Evolutionary conservation across 1,139 yeast species (phyloP), one percentile per base, ranked within the genome.

Genomic region (Debaryomyces psychrophilus): DNA sequence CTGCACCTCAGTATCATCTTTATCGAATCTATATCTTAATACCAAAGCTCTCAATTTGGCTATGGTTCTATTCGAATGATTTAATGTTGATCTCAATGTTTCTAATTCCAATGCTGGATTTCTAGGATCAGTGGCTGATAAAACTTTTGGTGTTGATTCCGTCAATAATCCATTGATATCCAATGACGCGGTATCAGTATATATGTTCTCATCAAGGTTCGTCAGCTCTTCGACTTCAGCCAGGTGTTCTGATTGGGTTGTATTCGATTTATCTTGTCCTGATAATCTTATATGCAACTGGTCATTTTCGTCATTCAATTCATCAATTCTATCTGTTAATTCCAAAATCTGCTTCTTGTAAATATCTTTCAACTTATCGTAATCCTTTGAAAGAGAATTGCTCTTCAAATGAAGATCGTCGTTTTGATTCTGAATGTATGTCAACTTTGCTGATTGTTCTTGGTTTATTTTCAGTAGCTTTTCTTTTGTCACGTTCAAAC

Each of bases 251-350:
- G 5, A 17, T 5, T 27, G 41, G 18, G 14, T 20, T n/a, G 31
- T 37, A 28, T 9, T 37, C 4, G 34, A 28, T 34, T 28, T 28
- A 20, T 27, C 41, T n/a, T 15, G 2, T 18, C 41, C 34, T 2
- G 41, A 37, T 12, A 37, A 37, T 55, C 76, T 73, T 44, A 68
- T 64, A 50, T 76, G 80, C 48, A 83, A 67, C 22, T 68, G 69
- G 53, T 82, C 85, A 61, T 85, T 85, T 55, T 83, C 90, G 51
- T 82, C 85, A 57, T 84, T 85, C 50, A 85, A 67, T 44, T 76
- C 81, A 35, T 74, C 77, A 41, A 83, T 79, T 44, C 79, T 73
- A 8, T 62, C 62, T 53, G 74, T 81, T 47, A 83, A 65, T 20
- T 76, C 81, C 29, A 62, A 60, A 2, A 81, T 58, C 49, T 82